phyloP scores from a whole-genome alignment of 2,329 filamentous ascomycete genomes.

The Colletotrichum lindemuthianum region DNA sequence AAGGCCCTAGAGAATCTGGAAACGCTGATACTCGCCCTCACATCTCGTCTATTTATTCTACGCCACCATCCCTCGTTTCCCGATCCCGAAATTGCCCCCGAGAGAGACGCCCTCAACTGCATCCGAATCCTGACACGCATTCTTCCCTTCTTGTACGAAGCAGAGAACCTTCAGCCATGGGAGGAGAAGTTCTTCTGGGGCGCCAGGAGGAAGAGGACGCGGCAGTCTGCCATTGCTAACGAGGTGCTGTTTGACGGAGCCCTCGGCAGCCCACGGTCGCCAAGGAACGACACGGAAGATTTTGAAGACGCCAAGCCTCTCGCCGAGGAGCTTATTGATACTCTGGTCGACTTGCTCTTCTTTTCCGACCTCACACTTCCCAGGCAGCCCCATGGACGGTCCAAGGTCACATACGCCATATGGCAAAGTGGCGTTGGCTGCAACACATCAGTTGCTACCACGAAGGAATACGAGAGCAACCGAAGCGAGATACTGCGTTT shows the following conservation, averaged over 20 bases:
- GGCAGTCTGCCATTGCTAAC: slow-evolving; percentile 70
- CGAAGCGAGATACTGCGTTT: slow-evolving; percentile 89
- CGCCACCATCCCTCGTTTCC: slow-evolving; percentile 93
- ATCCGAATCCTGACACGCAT: slow-evolving; percentile 89
- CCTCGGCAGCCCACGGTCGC: slow-evolving; percentile 48
- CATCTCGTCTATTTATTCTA: slow-evolving; percentile 82
- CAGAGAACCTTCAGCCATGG: slow-evolving; percentile 83
- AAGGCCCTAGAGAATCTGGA: slow-evolving; percentile 87
- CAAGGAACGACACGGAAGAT: slow-evolving; percentile 67
- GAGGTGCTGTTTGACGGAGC: slow-evolving; percentile 89
- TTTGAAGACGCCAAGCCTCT: slow-evolving; percentile 87
- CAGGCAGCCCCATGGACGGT: slow-evolving; percentile 73
- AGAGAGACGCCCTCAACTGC: slow-evolving; percentile 93
- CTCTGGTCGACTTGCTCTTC: slow-evolving; percentile 88
- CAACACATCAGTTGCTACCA: slow-evolving; percentile 87
- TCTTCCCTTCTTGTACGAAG: slow-evolving; percentile 91
- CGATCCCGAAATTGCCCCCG: slow-evolving; percentile 83
- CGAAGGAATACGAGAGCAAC: slow-evolving; percentile 92
- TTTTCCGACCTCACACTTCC: slow-evolving; percentile 90
- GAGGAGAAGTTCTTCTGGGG: slow-evolving; percentile 96
- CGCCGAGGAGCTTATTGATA: slow-evolving; percentile 92
- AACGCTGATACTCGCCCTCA: slow-evolving; percentile 84
- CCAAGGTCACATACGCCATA: slow-evolving; percentile 90
- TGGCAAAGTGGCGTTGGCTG: slow-evolving; percentile 99
- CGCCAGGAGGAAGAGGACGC: slow-evolving; percentile 75